phyloP scores from a whole-genome alignment of 345 rosid species.

The Bruguiera gymnorhiza region DNA sequence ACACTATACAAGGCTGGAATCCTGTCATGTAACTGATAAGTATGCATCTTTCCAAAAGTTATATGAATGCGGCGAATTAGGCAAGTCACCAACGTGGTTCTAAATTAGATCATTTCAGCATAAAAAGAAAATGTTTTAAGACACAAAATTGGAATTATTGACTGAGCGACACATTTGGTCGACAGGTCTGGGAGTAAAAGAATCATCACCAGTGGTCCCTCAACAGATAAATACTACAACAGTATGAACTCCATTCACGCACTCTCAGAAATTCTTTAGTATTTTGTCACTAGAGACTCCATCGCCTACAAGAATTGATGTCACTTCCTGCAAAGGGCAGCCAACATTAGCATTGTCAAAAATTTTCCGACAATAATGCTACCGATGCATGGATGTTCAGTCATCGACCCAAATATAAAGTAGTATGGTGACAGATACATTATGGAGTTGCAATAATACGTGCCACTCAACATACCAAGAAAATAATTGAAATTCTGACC shows the following conservation, averaged over 20 bases:
- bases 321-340: slow-evolving; percentile 65
- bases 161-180: slow-evolving; percentile 21
- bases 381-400: background rate
- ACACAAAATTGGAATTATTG: slow-evolving; percentile 35
- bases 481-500: too few species aligned
- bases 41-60: background rate
- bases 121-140: background rate
- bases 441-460: too few species aligned
- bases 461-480: too few species aligned
- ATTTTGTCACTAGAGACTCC: slow-evolving; percentile 72
- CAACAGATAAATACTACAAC: slow-evolving; percentile 33
- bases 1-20: background rate
- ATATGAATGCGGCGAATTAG: too few species aligned
- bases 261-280: slow-evolving; percentile 75
- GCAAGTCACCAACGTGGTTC: background rate
- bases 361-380: too few species aligned
- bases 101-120: background rate
- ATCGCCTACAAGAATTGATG: slow-evolving; percentile 64
- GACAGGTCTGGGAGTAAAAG: slow-evolving; percentile 27
- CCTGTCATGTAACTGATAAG: background rate
- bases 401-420: background rate
- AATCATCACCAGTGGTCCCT: slow-evolving; percentile 23
- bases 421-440: too few species aligned
- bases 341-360: background rate
- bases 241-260: slow-evolving; percentile 10